These are phyloP conservation scores for Mycena galopus DNA, from an alignment of 768 basidiomycete genomes.

Conservation along the genomic window DNA sequence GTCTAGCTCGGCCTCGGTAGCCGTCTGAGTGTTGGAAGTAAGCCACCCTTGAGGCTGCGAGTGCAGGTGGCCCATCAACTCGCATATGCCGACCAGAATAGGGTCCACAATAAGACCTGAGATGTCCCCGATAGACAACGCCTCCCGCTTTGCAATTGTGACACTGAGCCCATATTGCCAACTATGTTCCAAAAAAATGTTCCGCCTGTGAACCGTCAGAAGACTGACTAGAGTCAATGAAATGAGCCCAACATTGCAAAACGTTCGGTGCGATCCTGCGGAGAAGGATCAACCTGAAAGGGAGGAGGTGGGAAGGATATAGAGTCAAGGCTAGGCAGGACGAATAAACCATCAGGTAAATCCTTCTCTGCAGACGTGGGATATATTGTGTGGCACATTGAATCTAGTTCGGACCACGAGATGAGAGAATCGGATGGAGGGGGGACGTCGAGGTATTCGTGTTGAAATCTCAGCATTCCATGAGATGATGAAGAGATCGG, in stretches of 20 bases:
- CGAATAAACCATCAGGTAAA: not conserved
- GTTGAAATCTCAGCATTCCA: not conserved
- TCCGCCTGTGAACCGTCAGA: conserved; percentile 14
- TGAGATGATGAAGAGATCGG: not conserved
- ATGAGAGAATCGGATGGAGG: not conserved
- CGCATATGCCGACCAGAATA: conserved; percentile 16
- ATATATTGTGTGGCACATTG: not conserved
- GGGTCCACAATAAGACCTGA: conserved; percentile 11
- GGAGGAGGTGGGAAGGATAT: not conserved
- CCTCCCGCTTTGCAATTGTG: conserved; percentile 12
- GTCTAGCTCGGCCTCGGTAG: conserved; percentile 19
- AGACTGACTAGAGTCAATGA: not conserved
- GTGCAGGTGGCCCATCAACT: conserved; percentile 26
- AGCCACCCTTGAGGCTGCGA: conserved; percentile 22
- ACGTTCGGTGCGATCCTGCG: not conserved
- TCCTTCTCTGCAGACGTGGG: not conserved
- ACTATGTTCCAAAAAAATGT: conserved; percentile 20
- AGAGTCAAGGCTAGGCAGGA: conserved; percentile 9
- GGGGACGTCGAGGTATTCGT: not conserved
- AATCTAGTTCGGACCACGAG: conserved; percentile 3
- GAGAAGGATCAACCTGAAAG: not conserved
- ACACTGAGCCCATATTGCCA: conserved; percentile 34
- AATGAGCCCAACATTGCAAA: not conserved
- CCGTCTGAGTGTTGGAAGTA: conserved; percentile 8
- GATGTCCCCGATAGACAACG: conserved; percentile 22